These are phyloP conservation scores for Hamamelis virginiana DNA, from an alignment of 164 flowering plant genomes.

Conservation along the genomic window DNA sequence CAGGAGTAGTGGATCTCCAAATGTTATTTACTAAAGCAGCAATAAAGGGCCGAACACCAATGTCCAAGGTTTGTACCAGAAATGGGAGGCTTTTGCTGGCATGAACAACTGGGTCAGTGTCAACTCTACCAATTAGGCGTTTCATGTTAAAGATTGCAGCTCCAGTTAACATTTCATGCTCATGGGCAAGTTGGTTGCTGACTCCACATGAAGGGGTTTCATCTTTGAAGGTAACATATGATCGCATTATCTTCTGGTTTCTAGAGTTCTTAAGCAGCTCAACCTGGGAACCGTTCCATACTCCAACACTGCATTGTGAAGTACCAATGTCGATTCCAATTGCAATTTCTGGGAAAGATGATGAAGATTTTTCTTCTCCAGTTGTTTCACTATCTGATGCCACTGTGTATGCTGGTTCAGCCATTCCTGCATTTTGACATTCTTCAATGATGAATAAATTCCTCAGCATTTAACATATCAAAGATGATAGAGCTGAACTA, in stretches of 20 bases:
- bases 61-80: constrained; percentile 75
- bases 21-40: constrained; percentile 83
- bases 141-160: constrained; percentile 87
- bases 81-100: constrained; percentile 78
- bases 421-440: constrained; percentile 49
- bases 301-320: constrained; percentile 77
- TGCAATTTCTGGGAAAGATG: constrained; percentile 61
- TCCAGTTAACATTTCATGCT: constrained; percentile 74
- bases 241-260: constrained; percentile 64
- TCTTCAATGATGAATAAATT: neutral
- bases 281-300: constrained; percentile 83
- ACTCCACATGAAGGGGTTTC: constrained; percentile 74
- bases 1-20: constrained; percentile 92
- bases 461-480: neutral
- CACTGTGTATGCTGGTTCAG: constrained; percentile 79
- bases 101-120: constrained; percentile 88
- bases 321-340: constrained; percentile 92
- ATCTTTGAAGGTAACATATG: constrained; percentile 73
- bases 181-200: constrained; percentile 49
- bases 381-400: constrained; percentile 81
- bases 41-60: constrained; percentile 83
- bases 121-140: constrained; percentile 80
- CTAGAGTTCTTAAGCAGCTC: constrained; percentile 70
- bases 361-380: constrained; percentile 56
- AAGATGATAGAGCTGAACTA: neutral